Conservation (phyloP, 495 filamentous ascomycete species). For the Penicillium herquei region DNA sequence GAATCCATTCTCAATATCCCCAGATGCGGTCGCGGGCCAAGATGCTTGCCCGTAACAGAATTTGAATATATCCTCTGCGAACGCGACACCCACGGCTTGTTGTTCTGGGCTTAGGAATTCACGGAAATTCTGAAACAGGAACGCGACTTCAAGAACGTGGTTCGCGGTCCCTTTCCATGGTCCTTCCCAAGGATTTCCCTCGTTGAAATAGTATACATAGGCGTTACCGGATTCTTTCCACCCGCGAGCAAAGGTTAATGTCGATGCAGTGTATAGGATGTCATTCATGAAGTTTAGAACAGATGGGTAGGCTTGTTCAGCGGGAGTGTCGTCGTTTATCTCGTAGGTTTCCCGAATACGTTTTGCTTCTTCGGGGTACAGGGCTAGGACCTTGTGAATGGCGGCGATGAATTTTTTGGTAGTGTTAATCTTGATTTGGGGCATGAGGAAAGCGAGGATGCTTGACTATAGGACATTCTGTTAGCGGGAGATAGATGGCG, state of each 20-base stretch:
- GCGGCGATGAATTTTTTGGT: constrained; percentile 31
- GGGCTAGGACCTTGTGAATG: constrained; percentile 17
- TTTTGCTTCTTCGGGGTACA: constrained; percentile 15
- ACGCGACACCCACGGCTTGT: constrained; percentile 23
- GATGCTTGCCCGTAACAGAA: constrained; percentile 41
- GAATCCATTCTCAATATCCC: constrained; percentile 17
- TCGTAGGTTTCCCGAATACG: constrained; percentile 34
- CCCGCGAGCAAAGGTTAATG: constrained; percentile 29
- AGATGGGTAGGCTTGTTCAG: constrained; percentile 30
- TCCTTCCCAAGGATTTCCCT: constrained; percentile 49
- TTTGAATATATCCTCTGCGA: constrained; percentile 44
- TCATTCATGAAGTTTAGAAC: constrained; percentile 41
- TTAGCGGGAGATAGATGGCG: neutral
- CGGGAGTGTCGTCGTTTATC: constrained; percentile 22
- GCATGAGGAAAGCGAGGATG: constrained; percentile 24
- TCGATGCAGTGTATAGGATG: constrained; percentile 38
- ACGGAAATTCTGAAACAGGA: constrained; percentile 46
- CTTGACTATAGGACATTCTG: constrained; percentile 24
- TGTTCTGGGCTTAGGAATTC: constrained; percentile 34
- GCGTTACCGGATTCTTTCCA: constrained; percentile 33
- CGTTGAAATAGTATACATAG: constrained; percentile 50
- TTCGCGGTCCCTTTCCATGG: constrained; percentile 37
- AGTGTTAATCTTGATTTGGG: constrained; percentile 26
- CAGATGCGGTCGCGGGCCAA: constrained; percentile 30
- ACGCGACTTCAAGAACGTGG: constrained; percentile 48